phyloP scores from a whole-genome alignment of 2,329 filamentous ascomycete species.

The Paecilomyces dactylethromorphus region DNA sequence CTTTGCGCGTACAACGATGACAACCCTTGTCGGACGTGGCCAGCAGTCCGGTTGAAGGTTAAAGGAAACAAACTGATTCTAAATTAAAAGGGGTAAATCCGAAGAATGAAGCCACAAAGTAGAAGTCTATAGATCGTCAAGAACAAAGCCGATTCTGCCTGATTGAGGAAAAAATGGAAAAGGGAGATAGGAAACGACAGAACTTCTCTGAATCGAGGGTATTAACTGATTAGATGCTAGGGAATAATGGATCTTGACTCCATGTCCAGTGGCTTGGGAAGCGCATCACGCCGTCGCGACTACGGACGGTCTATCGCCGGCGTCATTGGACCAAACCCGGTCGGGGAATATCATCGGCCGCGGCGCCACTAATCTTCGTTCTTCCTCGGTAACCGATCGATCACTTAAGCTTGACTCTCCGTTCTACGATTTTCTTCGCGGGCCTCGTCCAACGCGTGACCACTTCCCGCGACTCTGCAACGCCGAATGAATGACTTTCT shows the following conservation, averaged over 20 bases:
- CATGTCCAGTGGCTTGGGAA: background rate
- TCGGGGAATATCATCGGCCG: background rate
- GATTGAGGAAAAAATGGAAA: background rate
- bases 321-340: background rate
- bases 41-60: background rate
- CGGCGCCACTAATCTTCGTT: background rate
- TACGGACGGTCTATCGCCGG: background rate
- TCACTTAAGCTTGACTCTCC: background rate
- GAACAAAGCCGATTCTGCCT: background rate
- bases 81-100: background rate
- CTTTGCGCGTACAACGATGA: background rate
- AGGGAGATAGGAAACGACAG: background rate
- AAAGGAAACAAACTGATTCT: background rate
- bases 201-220: background rate
- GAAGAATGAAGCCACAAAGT: background rate
- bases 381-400: background rate
- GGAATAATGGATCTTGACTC: background rate
- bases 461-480: background rate
- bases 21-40: slow-evolving; percentile 1
- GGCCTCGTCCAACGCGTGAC: background rate
- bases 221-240: background rate
- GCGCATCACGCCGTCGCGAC: background rate
- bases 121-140: background rate
- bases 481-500: background rate
- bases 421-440: background rate